These are phyloP conservation scores for Iberis pinnata DNA, from an alignment of 345 rosid genomes.

Conservation along the genomic window DNA sequence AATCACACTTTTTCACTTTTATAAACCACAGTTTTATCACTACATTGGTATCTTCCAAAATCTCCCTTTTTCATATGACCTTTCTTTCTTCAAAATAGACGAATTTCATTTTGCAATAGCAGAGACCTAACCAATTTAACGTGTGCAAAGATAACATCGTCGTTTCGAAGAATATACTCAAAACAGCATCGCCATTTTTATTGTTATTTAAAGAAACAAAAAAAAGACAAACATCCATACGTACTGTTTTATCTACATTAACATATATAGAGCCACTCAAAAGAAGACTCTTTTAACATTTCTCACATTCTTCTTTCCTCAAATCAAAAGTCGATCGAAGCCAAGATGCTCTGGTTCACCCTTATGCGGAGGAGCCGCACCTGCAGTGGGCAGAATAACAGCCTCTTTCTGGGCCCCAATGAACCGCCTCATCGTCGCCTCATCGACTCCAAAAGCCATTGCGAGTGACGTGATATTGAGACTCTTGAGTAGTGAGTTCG, in stretches of 20 bases:
- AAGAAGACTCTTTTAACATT: neutral
- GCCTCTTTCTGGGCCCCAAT: slow-evolving; percentile 47
- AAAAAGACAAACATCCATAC: slow-evolving; percentile 14
- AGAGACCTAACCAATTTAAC: too few relatives aligned
- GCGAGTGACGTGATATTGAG: slow-evolving; percentile 48
- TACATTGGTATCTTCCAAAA: too few relatives aligned
- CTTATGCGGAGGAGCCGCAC: slow-evolving; percentile 40
- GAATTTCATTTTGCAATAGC: too few relatives aligned
- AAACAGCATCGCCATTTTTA: slow-evolving; percentile 10
- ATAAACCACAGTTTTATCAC: too few relatives aligned
- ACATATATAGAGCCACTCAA: slow-evolving; percentile 1
- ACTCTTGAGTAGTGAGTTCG: slow-evolving; percentile 45
- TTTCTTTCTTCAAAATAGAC: too few relatives aligned
- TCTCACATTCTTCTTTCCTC: slow-evolving; percentile 4
- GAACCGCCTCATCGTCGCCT: slow-evolving; percentile 31
- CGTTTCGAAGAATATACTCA: too few relatives aligned
- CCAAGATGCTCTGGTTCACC: neutral
- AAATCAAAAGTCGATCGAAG: neutral
- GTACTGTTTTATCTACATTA: slow-evolving; percentile 12
- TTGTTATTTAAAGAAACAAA: slow-evolving; percentile 8
- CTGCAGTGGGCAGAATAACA: slow-evolving; percentile 56
- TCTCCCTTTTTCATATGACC: too few relatives aligned
- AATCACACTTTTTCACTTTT: too few relatives aligned
- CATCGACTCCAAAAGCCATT: slow-evolving; percentile 48
- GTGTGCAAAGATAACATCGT: too few relatives aligned